Base-by-base conservation (phyloP, 768 basidiomycete genomes). In the Phlebiopsis gigantea region DNA sequence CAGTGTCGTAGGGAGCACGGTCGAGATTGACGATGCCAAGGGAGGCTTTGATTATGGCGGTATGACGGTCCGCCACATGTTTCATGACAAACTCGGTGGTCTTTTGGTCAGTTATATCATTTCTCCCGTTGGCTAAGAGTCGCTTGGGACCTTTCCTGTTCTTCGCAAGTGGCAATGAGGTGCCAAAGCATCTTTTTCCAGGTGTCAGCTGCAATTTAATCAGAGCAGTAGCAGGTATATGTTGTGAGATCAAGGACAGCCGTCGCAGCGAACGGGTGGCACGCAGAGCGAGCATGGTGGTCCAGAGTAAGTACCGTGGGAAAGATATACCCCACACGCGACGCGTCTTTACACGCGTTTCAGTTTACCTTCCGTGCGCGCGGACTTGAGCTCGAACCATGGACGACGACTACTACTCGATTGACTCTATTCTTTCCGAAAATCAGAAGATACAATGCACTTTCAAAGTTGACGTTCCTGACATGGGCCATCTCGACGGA, bases 381-480 rank as follows among this genome's bases (percentile, higher is more conserved):
- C n/a, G n/a, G n/a, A n/a, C 19, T 31, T 51, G 19, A 24, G 30
- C 12, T 25, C 53, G 2, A 7, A 28, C 17, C 61, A 95, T 94
- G 93, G 90, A 95, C 57, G 78, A 87, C 65, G 92, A 95, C 69
- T 98, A 98, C 70, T 96, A 90, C 70, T 93, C 90, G 0, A 81
- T 96, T 53, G 90, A 94, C 57, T 82, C 90, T 5, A 96, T 98
- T 62, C 80, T 96, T 24, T 89, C 93, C 15, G 92, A 93, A 66
- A 95, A 95, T 66, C 65, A 95, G 91, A 97, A 93, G 80, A 78
- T 98, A 34, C 90, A 93, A 74, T 97, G 94, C 69, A 92, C 88
- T 2, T 96, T 98, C 77, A 89, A 90, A 63, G 77, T 89, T 44
- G 85, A 87, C 56, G 84, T 97, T 17, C 83, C 85, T 6, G 84